Conservation (phyloP, 306 rosid species). For the Crotalaria pallida region DNA sequence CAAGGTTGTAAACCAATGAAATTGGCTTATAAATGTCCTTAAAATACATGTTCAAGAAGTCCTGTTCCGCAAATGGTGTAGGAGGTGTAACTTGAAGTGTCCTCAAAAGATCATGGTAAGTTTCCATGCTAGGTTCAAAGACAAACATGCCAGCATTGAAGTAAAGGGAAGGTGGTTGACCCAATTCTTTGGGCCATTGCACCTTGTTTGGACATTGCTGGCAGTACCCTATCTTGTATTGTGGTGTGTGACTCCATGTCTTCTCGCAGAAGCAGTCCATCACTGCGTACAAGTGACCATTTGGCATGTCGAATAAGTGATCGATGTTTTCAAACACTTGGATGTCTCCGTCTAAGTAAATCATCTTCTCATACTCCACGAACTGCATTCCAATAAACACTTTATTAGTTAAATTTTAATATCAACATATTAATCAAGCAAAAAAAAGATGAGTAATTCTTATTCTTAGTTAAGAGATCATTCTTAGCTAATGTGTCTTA, state of each 20-base stretch:
- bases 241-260: slow-evolving; percentile 71
- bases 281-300: slow-evolving; percentile 52
- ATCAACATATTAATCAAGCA: background rate
- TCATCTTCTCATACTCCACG: slow-evolving; percentile 63
- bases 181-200: slow-evolving; percentile 51
- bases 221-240: slow-evolving; percentile 60
- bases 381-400: slow-evolving; percentile 37
- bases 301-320: slow-evolving; percentile 52
- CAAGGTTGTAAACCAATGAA: slow-evolving; percentile 50
- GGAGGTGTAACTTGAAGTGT: slow-evolving; percentile 43
- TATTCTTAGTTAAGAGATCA: background rate
- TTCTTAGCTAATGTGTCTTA: no score
- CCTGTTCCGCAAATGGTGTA: slow-evolving; percentile 78
- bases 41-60: slow-evolving; percentile 66
- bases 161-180: slow-evolving; percentile 56
- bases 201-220: slow-evolving; percentile 67
- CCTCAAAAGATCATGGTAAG: slow-evolving; percentile 40
- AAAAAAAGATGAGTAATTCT: no score
- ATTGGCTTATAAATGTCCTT: slow-evolving; percentile 49
- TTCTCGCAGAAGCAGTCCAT: slow-evolving; percentile 90
- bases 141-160: slow-evolving; percentile 88
- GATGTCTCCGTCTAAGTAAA: slow-evolving; percentile 77
- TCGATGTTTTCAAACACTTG: slow-evolving; percentile 66
- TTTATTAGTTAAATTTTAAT: no score
- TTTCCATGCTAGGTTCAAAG: slow-evolving; percentile 47